Evolutionary conservation across 2,329 filamentous ascomycete species (phyloP).

Genomic region (Verticillium albo-atrum): DNA sequence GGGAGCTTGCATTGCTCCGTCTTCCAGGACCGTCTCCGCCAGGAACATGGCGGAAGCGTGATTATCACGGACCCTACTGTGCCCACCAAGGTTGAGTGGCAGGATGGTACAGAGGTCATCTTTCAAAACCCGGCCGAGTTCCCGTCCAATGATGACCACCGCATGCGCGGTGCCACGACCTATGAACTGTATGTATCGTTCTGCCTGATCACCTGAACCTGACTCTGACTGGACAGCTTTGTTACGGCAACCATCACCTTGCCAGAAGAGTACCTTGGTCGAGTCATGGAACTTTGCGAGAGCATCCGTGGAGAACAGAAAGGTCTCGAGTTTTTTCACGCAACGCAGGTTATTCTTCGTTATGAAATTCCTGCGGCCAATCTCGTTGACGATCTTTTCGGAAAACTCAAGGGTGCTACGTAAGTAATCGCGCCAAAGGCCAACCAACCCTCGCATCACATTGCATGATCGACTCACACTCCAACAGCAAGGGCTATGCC

Average conservation of each 20-base stretch:
- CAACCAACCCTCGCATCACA: too few species aligned
- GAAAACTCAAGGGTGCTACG: slow-evolving; percentile 87
- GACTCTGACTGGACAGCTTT: slow-evolving; percentile 35
- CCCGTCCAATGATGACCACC: slow-evolving; percentile 59
- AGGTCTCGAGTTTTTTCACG: slow-evolving; percentile 85
- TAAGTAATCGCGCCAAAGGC: slow-evolving; percentile 18
- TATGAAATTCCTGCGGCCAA: slow-evolving; percentile 87
- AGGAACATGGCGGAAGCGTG: slow-evolving; percentile 91
- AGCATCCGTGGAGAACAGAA: slow-evolving; percentile 82
- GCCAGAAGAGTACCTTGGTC: slow-evolving; percentile 89
- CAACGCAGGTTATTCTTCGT: slow-evolving; percentile 88
- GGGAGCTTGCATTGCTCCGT: slow-evolving; percentile 99
- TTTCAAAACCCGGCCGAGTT: slow-evolving; percentile 87
- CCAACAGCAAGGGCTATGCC: slow-evolving; percentile 76
- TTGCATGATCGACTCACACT: background rate
- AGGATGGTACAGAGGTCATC: slow-evolving; percentile 70
- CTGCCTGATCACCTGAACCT: background rate
- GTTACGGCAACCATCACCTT: slow-evolving; percentile 83
- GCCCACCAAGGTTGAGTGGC: slow-evolving; percentile 80
- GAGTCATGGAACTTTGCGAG: slow-evolving; percentile 93
- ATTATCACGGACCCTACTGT: slow-evolving; percentile 97
- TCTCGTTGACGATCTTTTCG: slow-evolving; percentile 94
- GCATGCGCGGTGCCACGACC: slow-evolving; percentile 37
- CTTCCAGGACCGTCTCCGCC: slow-evolving; percentile 89
- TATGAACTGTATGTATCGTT: slow-evolving; percentile 43